Base-by-base conservation (phyloP, 257 asterid genomes). In the Plantago elongata region DNA sequence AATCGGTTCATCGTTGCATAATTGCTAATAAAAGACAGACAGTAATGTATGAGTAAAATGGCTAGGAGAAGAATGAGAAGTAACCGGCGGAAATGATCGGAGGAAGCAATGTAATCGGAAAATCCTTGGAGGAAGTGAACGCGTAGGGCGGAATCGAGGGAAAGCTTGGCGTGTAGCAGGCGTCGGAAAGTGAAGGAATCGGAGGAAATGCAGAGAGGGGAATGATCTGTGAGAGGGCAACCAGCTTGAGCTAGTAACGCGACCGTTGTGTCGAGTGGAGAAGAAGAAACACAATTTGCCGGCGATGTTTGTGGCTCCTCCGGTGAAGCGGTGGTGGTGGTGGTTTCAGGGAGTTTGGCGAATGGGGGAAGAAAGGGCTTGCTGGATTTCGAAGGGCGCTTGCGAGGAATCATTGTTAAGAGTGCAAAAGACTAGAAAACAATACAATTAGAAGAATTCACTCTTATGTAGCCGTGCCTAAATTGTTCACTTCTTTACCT, bases 211-310 rank as follows among this genome's bases (percentile, higher is more conserved):
- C 79, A 79, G 9, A 94, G 89, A 8, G 95, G 94, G 37, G 40
- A 5, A 29, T 84, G 82, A 73, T 81, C 83, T 57, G 71, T 75
- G 50, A 89, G 72, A 9, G 95, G 83, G 71, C 95, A 89, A 4
- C 94, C 96, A 8, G 86, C 89, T 42, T 80, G 95, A 2, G 96
- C 96, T 64, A 89, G 72, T 52, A 86, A 75, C 16, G 95, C 62
- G 47, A 76, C 79, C 79, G 86, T 78, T 37, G 64, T 68, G 57
- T 80, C 81, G 1, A 68, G 37, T 2, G 78, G 64, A 45, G 40
- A 51, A 16, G 30, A 18, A 16, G 42, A 27, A 52, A 9, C 30
- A 17, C 14, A 11, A 15, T 11, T 16, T 16, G 11, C 54, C 68
- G 68, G 69, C 61, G 64, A 45, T 62, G 57, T 10, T 22, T 29